Conservation (phyloP, 257 asterid genomes). For the Solanum piurae region DNA sequence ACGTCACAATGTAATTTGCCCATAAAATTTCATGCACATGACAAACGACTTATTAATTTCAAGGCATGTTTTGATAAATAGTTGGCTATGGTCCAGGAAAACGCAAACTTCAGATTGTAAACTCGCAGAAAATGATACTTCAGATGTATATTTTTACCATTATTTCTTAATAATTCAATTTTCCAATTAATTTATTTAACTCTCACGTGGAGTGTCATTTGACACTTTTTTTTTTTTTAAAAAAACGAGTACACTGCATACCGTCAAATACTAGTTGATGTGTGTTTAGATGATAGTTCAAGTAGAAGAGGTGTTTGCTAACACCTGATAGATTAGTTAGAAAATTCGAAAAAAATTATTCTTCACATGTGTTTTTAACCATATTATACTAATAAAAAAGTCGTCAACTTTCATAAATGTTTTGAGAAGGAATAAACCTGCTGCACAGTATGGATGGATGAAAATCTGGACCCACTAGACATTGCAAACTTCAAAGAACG, state of each 20-base stretch:
- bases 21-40: neutral
- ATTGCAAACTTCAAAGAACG: neutral
- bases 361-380: no score
- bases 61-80: neutral
- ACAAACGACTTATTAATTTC: neutral
- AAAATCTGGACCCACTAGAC: neutral
- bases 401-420: neutral
- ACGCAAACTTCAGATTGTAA: neutral
- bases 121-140: no score
- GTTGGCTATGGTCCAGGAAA: neutral
- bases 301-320: neutral
- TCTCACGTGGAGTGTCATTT: neutral
- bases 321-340: no score
- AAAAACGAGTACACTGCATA: neutral
- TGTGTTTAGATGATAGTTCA: neutral
- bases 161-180: neutral
- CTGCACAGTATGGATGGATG: neutral
- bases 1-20: neutral
- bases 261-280: neutral
- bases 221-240: neutral
- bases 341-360: no score
- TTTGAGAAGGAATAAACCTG: neutral
- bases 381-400: no score
- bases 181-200: no score
- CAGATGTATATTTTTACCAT: neutral